phyloP scores from a whole-genome alignment of 805 yeast genomes.

The Candida patagonica region DNA sequence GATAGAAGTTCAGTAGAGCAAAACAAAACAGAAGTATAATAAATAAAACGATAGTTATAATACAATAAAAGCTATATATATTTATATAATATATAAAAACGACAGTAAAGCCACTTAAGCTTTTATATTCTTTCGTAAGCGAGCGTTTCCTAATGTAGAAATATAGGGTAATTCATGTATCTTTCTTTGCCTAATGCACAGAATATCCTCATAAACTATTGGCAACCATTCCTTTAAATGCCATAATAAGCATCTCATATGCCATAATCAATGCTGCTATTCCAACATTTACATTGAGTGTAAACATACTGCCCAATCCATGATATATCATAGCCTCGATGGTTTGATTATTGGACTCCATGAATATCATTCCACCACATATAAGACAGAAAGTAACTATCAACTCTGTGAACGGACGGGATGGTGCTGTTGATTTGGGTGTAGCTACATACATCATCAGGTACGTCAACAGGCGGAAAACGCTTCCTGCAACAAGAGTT shows the following conservation, averaged over 20 bases:
- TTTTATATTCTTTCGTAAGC: too few species aligned
- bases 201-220: too few species aligned
- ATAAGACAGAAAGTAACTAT: constrained; percentile 69
- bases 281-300: constrained; percentile 80
- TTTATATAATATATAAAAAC: too few species aligned
- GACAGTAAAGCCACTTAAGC: too few species aligned
- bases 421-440: constrained; percentile 34
- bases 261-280: constrained; percentile 70
- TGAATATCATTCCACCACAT: constrained; percentile 85
- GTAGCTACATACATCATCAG: constrained; percentile 39
- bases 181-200: too few species aligned
- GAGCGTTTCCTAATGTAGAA: too few species aligned
- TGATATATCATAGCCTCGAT: constrained; percentile 73
- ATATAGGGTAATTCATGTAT: too few species aligned
- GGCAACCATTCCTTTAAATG: constrained; percentile 26
- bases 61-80: too few species aligned
- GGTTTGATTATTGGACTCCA: constrained; percentile 84
- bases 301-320: constrained; percentile 83
- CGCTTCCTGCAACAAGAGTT: constrained; percentile 71
- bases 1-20: too few species aligned
- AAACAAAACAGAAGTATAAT: too few species aligned
- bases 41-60: too few species aligned
- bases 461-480: constrained; percentile 64
- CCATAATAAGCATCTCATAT: constrained; percentile 68
- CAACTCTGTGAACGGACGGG: constrained; percentile 81